Conservation (phyloP, 23 red algal genomes). For the Porphyridium purpureum region DNA sequence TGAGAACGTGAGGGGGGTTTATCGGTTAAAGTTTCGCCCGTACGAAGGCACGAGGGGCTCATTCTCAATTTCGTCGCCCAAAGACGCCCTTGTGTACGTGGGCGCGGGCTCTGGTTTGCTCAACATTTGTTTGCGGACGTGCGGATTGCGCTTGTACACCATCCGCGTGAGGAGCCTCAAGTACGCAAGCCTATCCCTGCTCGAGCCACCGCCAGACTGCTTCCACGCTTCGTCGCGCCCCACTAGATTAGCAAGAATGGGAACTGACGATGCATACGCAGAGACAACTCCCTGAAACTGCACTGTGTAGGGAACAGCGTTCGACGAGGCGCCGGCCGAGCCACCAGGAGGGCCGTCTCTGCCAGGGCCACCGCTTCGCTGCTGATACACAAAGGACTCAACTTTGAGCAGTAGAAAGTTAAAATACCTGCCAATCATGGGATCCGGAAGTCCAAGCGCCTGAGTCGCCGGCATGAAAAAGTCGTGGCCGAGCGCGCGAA, state of each 20-base stretch:
- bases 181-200: slow-evolving; percentile 47
- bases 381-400: not conserved
- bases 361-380: not conserved
- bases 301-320: not conserved
- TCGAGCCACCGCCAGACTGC: slow-evolving; percentile 23
- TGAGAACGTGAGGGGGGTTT: too few species aligned
- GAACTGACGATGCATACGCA: slow-evolving; percentile 41
- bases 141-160: slow-evolving; percentile 23
- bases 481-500: not conserved
- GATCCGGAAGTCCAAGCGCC: slow-evolving; percentile 9
- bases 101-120: too few species aligned
- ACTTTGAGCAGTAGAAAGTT: slow-evolving; percentile 31
- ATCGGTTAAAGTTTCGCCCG: too few species aligned
- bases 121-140: slow-evolving; percentile 23
- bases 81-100: too few species aligned
- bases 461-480: slow-evolving; percentile 17
- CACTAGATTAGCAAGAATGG: slow-evolving; percentile 43
- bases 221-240: slow-evolving; percentile 33
- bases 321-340: not conserved
- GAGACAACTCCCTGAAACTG: slow-evolving; percentile 33
- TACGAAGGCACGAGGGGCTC: too few species aligned
- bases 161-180: slow-evolving; percentile 48
- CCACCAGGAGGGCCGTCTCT: not conserved
- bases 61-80: too few species aligned
- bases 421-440: slow-evolving; percentile 4